Evolutionary conservation across 176 grass and related monocot genomes (phyloP).

Genomic region (Aegilops tauschii): DNA sequence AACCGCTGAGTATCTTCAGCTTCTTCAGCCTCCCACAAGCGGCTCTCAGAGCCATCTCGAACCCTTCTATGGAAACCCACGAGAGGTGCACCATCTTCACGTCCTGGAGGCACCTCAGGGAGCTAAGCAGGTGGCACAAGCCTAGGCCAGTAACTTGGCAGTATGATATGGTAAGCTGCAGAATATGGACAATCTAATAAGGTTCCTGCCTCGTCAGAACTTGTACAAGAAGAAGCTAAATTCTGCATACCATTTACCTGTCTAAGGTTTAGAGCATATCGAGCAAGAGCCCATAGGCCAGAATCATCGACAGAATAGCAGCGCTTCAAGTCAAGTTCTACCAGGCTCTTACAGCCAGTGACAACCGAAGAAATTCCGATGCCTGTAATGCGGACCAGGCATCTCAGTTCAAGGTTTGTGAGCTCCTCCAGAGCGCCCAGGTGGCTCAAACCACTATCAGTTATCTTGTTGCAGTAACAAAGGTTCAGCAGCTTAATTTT

Average conservation of each 20-base stretch:
- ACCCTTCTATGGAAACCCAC: constrained; percentile 73
- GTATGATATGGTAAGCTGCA: constrained; percentile 97
- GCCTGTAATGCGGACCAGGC: constrained; percentile 63
- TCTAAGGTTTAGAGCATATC: constrained; percentile 82
- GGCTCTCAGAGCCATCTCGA: constrained; percentile 69
- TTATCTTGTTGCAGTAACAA: constrained; percentile 90
- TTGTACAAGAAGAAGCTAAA: background rate
- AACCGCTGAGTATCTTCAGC: constrained; percentile 68
- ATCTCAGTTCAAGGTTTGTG: constrained; percentile 78
- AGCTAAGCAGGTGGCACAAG: constrained; percentile 69
- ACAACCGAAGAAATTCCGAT: constrained; percentile 65
- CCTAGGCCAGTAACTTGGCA: constrained; percentile 83
- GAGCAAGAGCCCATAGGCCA: constrained; percentile 74
- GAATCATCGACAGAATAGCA: constrained; percentile 85
- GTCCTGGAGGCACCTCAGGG: constrained; percentile 85
- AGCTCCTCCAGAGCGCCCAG: constrained; percentile 72
- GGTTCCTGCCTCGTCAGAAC: background rate
- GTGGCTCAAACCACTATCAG: constrained; percentile 71
- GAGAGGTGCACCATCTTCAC: constrained; percentile 91
- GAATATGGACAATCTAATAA: constrained; percentile 8
- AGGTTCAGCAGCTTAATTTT: constrained; percentile 79
- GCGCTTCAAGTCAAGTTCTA: constrained; percentile 81
- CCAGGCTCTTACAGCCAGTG: constrained; percentile 62
- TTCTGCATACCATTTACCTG: constrained; percentile 47
- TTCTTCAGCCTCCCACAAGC: constrained; percentile 87